Evolutionary conservation across 768 basidiomycete species (phyloP), one percentile per base, ranked within the genome.

Genomic region (Leccinum olivaceopallidum): DNA sequence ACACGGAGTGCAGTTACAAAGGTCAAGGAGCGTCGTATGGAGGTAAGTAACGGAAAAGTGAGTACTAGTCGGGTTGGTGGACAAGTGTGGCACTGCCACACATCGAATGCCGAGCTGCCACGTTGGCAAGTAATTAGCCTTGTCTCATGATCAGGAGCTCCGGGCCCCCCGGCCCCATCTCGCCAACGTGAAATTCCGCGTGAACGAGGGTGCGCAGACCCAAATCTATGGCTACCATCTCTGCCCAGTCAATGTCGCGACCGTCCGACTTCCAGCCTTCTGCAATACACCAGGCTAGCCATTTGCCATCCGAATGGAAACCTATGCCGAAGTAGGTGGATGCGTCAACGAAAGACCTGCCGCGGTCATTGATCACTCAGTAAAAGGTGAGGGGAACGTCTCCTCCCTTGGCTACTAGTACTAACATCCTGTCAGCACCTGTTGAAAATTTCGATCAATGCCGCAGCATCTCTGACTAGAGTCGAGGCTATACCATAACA

Each of bases 1-100:
- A 34, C 10, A 26, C 36, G 28, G 34, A n/a, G 20, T 20, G 28
- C 20, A n/a, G 37, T 53, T 18, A 63, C 34, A 22, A 13, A 32
- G 24, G 39, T 47, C 39, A 13, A 55, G 30, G 37, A 28, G 3
- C 48, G 44, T 37, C 59, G 48, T 37, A 37, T 37, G 37, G 16
- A 16, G 34, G 34, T 34, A 37, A 0, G 2, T 37, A 14, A 37
- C 14, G 37, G 37, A 37, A 16, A 37, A 42, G 39, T 42, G 39
- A 42, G 30, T 28, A 28, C 28, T 28, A 28, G 24, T 50, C 13
- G 3, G 39, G 28, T 53, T 6, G 62, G 39, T 37, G 37, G 18
- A 36, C 13, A 36, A 36, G 9, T 44, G 10, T 13, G 34, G 34
- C 63, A 68, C 64, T 30, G 67, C 67, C 67, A 68, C 67, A 39